Evolutionary conservation across 768 basidiomycete genomes (phyloP).

Genomic region (Leccinellum albellum): DNA sequence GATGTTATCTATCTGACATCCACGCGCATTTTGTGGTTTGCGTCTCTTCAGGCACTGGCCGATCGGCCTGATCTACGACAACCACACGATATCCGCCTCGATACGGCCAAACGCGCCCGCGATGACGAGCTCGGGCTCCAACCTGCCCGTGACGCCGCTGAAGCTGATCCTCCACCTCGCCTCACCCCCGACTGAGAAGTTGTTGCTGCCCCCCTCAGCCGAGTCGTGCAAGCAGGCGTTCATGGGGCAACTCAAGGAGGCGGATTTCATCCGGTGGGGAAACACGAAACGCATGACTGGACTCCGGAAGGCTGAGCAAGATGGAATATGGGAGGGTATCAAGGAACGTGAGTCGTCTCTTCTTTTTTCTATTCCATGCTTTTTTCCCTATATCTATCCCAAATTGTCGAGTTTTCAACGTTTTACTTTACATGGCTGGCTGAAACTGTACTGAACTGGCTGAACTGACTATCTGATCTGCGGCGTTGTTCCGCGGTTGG

Average conservation of each 20-base stretch:
- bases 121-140: slow-evolving; percentile 37
- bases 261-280: slow-evolving; percentile 95
- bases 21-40: slow-evolving; percentile 6
- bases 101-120: slow-evolving; percentile 40
- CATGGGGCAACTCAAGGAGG: slow-evolving; percentile 95
- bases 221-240: slow-evolving; percentile 92
- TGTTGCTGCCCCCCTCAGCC: slow-evolving; percentile 72
- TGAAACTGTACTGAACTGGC: no score
- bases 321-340: slow-evolving; percentile 96
- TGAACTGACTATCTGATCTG: background rate
- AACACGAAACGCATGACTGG: slow-evolving; percentile 93
- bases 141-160: slow-evolving; percentile 49
- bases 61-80: slow-evolving; percentile 90
- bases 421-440: no score
- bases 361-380: background rate
- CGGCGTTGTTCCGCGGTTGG: slow-evolving; percentile 8
- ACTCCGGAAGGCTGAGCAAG: slow-evolving; percentile 86
- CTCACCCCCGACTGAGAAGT: slow-evolving; percentile 81
- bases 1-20: background rate
- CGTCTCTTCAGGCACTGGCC: slow-evolving; percentile 87
- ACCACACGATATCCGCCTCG: slow-evolving; percentile 63
- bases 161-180: slow-evolving; percentile 84
- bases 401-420: no score
- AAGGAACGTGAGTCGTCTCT: slow-evolving; percentile 72
- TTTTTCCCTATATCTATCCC: no score